A percentile compares a stretch with the other conserved stretches of the same genome.
Conservation (phyloP, 1,284 basidiomycete species). For the Limonomyces culmigenus region DNA sequence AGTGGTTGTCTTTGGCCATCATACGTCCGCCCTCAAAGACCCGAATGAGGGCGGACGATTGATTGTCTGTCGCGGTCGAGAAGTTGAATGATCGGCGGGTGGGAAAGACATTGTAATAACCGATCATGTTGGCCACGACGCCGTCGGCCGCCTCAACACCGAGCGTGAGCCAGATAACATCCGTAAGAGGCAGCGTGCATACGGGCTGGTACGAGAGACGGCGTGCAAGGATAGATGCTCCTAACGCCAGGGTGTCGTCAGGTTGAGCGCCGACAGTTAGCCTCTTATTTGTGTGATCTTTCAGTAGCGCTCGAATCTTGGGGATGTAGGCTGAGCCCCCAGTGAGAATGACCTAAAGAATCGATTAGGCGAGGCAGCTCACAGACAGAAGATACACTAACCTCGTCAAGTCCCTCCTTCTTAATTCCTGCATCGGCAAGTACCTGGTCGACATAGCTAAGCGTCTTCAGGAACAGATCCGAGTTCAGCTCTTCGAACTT, state of each 20-base stretch:
- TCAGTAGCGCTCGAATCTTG: constrained; percentile 96
- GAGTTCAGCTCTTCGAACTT: constrained; percentile 99
- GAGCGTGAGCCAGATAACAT: too few species aligned
- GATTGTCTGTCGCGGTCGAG: constrained; percentile 98
- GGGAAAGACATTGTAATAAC: constrained; percentile 93
- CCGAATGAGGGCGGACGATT: constrained; percentile 94
- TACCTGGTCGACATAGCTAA: constrained; percentile 98
- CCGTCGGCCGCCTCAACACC: constrained; percentile 99
- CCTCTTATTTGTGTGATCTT: constrained; percentile 94
- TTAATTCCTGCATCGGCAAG: constrained; percentile 98
- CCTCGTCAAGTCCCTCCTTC: constrained; percentile 96
- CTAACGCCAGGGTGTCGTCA: constrained; percentile 89
- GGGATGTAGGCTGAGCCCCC: constrained; percentile 99
- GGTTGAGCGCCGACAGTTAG: constrained; percentile 98
- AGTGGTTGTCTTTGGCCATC: constrained; percentile 91
- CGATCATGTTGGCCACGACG: constrained; percentile 92
- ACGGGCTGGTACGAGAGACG: constrained; percentile 95
- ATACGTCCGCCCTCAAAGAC: constrained; percentile 98
- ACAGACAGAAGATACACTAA: too few species aligned
- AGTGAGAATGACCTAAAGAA: constrained; percentile 97
- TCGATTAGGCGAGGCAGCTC: too few species aligned
- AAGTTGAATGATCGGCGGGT: constrained; percentile 93
- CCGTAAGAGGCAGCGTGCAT: constrained; percentile 81
- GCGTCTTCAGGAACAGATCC: constrained; percentile 84
- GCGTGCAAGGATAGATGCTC: constrained; percentile 94